Percentiles rank a stretch among this genome's conserved stretches.
phyloP scores from a whole-genome alignment of 2,329 filamentous ascomycete genomes.

The Cladosporium sp. region DNA sequence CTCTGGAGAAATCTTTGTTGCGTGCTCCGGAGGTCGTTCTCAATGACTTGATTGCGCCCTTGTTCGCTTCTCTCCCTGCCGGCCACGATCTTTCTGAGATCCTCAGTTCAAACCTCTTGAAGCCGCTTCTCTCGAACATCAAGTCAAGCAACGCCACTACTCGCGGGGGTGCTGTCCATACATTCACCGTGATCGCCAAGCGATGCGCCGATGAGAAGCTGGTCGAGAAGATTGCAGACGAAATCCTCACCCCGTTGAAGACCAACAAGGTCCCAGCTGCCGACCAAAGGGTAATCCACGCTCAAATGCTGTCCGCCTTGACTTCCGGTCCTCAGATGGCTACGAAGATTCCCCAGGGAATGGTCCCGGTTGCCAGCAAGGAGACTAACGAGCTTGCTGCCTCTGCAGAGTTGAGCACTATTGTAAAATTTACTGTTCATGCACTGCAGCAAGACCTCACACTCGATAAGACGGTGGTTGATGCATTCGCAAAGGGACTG shows the following conservation, averaged over 20 bases:
- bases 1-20: constrained; percentile 82
- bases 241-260: constrained; percentile 75
- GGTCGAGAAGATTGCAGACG: constrained; percentile 66
- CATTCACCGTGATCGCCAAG: constrained; percentile 66
- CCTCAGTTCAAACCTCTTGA: constrained; percentile 68
- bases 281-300: constrained; percentile 78
- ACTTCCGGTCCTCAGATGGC: constrained; percentile 58
- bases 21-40: constrained; percentile 87
- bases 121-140: constrained; percentile 81
- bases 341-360: constrained; percentile 59
- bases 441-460: constrained; percentile 58
- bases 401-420: constrained; percentile 65
- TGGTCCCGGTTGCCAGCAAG: constrained; percentile 68
- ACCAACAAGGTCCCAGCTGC: constrained; percentile 75
- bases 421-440: constrained; percentile 61
- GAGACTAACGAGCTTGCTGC: constrained; percentile 86
- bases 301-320: constrained; percentile 69
- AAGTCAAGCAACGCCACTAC: constrained; percentile 83
- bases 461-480: constrained; percentile 61
- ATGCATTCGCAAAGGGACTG: constrained; percentile 74
- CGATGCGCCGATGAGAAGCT: constrained; percentile 55
- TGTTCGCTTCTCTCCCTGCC: constrained; percentile 65
- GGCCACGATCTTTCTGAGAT: constrained; percentile 72
- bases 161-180: constrained; percentile 67
- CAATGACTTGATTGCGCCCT: constrained; percentile 67